A percentile compares a stretch with the other conserved stretches of the same genome.
These are phyloP conservation scores for Ustilaginoidea virens DNA, from an alignment of 2,329 filamentous ascomycete genomes.

Conservation along the genomic window DNA sequence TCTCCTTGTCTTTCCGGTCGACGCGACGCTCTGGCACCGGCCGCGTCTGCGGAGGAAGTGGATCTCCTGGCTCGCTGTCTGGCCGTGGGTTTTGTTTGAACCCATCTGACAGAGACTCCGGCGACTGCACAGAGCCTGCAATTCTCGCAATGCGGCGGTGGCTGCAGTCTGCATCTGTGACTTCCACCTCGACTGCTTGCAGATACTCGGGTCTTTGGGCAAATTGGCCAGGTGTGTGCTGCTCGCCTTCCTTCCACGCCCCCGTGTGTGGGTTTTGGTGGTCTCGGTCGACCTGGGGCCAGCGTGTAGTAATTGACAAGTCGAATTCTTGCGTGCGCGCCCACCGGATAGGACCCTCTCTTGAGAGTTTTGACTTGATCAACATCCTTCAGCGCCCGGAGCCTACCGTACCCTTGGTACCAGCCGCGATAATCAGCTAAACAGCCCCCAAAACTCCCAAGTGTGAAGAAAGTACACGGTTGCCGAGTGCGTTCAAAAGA, in stretches of 20 bases:
- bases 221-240: background rate
- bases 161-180: too few relatives aligned
- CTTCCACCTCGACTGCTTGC: too few relatives aligned
- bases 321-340: slow-evolving; percentile 39
- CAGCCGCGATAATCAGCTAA: slow-evolving; percentile 63
- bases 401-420: slow-evolving; percentile 49
- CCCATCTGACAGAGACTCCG: too few relatives aligned
- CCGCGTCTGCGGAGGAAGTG: background rate
- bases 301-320: slow-evolving; percentile 87
- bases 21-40: too few relatives aligned
- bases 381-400: slow-evolving; percentile 58
- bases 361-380: slow-evolving; percentile 34
- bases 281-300: slow-evolving; percentile 57
- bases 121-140: too few relatives aligned
- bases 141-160: too few relatives aligned
- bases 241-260: background rate
- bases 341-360: slow-evolving; percentile 6
- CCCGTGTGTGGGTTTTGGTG: slow-evolving; percentile 7
- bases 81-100: slow-evolving; percentile 15
- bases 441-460: slow-evolving; percentile 69
- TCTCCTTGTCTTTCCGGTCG: slow-evolving; percentile 20
- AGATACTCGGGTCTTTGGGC: background rate
- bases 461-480: slow-evolving; percentile 65
- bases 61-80: slow-evolving; percentile 5
- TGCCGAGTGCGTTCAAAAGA: slow-evolving; percentile 53